phyloP scores from a whole-genome alignment of 768 basidiomycete species.

The Suillus spraguei region DNA sequence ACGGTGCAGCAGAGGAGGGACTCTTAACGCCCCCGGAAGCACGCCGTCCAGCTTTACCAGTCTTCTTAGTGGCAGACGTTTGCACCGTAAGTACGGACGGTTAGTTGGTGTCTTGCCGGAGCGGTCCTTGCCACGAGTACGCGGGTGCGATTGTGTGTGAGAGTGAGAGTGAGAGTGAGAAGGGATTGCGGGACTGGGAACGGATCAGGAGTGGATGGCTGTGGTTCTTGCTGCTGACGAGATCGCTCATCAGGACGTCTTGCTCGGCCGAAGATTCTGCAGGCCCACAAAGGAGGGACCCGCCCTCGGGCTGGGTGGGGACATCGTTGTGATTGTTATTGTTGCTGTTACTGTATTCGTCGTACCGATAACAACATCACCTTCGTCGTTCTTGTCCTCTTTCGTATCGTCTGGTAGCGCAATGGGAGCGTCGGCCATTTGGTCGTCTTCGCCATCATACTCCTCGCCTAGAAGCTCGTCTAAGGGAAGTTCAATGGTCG shows the following conservation, averaged over 20 bases:
- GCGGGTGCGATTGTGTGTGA: constrained; percentile 59
- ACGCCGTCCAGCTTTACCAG: not conserved
- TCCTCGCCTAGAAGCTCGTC: constrained; percentile 65
- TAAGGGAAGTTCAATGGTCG: constrained; percentile 85
- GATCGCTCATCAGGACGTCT: constrained; percentile 34
- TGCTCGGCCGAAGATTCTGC: not conserved
- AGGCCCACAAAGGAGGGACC: constrained; percentile 2
- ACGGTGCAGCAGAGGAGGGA: not conserved
- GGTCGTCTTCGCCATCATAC: constrained; percentile 10
- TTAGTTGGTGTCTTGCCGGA: constrained; percentile 36
- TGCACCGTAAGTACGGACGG: constrained; percentile 62
- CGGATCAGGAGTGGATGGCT: not conserved
- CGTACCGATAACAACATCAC: constrained; percentile 15
- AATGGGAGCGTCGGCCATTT: not conserved
- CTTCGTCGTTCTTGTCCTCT: not conserved
- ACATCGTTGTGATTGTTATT: not conserved
- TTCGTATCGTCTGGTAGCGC: not conserved
- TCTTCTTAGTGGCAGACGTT: constrained; percentile 41
- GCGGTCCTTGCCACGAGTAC: constrained; percentile 39
- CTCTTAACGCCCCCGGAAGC: not conserved
- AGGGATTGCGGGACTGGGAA: constrained; percentile 35
- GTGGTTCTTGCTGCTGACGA: constrained; percentile 19
- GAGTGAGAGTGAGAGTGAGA: constrained; percentile 44
- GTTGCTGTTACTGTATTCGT: constrained; percentile 19
- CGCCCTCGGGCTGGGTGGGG: constrained; percentile 13